Evolutionary conservation across 345 rosid species (phyloP).

Genomic region (Capsella bursapastoris): DNA sequence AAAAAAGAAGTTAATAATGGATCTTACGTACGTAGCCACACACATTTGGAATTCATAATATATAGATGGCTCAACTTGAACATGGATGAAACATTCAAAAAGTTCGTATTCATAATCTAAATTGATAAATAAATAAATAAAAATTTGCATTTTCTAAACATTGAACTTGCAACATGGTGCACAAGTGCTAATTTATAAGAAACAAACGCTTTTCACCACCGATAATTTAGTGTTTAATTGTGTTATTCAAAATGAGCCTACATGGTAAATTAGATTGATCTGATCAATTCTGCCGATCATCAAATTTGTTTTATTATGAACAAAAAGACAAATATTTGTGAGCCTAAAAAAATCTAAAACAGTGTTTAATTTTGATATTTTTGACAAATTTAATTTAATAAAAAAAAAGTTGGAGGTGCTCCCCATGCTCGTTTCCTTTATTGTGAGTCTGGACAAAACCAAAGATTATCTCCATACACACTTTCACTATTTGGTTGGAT

Average conservation of each 20-base stretch:
- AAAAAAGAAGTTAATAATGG: neutral
- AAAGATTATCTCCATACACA: neutral
- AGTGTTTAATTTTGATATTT: neutral
- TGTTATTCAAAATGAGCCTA: constrained; percentile 15
- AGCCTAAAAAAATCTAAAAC: neutral
- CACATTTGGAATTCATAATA: neutral
- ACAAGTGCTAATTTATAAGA: neutral
- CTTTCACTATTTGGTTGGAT: neutral
- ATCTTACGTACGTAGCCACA: neutral
- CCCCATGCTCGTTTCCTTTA: neutral
- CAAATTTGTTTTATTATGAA: neutral
- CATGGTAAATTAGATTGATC: constrained; percentile 14
- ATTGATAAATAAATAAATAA: neutral
- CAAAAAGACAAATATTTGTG: constrained; percentile 15
- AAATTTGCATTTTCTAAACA: neutral
- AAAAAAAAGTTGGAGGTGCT: neutral
- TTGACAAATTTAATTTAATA: neutral
- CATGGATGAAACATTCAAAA: neutral
- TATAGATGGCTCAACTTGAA: neutral
- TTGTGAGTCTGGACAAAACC: neutral
- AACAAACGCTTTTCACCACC: neutral
- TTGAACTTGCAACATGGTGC: neutral
- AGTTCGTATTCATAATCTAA: neutral
- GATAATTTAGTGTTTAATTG: neutral
- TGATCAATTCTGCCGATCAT: constrained; percentile 29